Base-by-base conservation (phyloP, 1,284 basidiomycete genomes). In the Ganoderma multipileum region DNA sequence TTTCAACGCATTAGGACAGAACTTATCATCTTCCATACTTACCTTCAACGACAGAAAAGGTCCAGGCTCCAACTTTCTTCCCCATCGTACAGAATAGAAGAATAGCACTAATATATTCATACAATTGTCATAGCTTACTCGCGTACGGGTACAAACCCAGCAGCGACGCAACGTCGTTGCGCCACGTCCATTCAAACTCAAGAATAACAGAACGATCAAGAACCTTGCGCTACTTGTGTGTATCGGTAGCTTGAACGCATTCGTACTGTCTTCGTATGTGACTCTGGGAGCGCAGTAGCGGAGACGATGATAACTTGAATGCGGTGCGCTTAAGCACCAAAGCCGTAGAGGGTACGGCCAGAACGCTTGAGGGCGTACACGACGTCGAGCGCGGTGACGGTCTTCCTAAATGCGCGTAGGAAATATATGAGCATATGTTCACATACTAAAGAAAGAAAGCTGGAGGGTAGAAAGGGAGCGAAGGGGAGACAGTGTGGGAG, bases 321-420 rank as follows among this genome's bases (percentile, higher is more conserved):
- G 33, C 26, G 18, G 8, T 28, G 20, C n/a, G 65, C 63, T 77
- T 71, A 91, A 68, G 87, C 88, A 79, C 91, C 91, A 83, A 93
- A 92, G 81, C 91, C 93, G 81, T 94, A 95, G 65, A 95, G 87
- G 68, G 91, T 94, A 72, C 92, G 87, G 72, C 92, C 91, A 61
- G 91, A 91, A 66, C 93, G 87, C 88, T 95, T 95, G 79, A 95
- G 87, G 39, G 94, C 92, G 82, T 94, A 94, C 72, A 94, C 92
- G 73, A 92, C 90, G 76, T 92, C 91, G 68, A 92, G 90, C 30
- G 93, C 92, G 58, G 91, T 93, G 72, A 95, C 92, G 42, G 93
- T 95, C 89, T 95, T 95, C 79, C 92, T 86, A 64, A 11, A 61
- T 44, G 69, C 18, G 30, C n/a, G 36, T 18, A 33, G 4, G 9